Base-by-base conservation (phyloP, 257 asterid species). In the Solanum piurae region DNA sequence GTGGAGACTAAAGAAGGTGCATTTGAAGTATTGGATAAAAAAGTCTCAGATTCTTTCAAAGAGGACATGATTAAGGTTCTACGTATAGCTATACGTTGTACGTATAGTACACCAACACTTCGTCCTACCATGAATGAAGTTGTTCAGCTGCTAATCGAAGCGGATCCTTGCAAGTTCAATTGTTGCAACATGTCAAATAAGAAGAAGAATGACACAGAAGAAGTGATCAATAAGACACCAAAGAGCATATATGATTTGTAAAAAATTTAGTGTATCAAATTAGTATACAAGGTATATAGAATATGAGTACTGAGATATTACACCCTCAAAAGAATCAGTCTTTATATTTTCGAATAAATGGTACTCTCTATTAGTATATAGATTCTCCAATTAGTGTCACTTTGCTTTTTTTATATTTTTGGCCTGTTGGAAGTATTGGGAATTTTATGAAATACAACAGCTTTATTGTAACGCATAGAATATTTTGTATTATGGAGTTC, bases 121-220 rank as follows among this genome's bases (percentile, higher is more conserved):
- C 98, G 99, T 16, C 99, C 98, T 6, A 91, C 93, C 3, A 97
- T 97, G 99, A 95, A 84, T 1, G 98, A 97, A 87, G 98, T 93
- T 5, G 96, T 94, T 42, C 99, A 95, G 83, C 87, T 89, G 74
- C 93, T 97, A 60, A 92, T 92, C 25, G 98, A 97, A 23, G 72
- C 87, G 34, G 79, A 85, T 29, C 82, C 87, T 21, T 85, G 79
- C 87, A 68, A 85, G 12, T 85, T 85, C 80, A 71, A 85, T 10
- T 85, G 80, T 4, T 85, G 87, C 82, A 37, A 85, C 62, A 62
- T 85, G 87, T 85, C 87, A 31, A 68, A 66, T 71, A 85, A 85
- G 66, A 85, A 80, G 68, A 80, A 46, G 27, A 80, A 3, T 49
- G 69, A 80, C 42, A 46, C 85, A 27, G 7, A 49, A 29, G 20